phyloP scores from a whole-genome alignment of 148 eudicot species.

The Camellia granthamiana region DNA sequence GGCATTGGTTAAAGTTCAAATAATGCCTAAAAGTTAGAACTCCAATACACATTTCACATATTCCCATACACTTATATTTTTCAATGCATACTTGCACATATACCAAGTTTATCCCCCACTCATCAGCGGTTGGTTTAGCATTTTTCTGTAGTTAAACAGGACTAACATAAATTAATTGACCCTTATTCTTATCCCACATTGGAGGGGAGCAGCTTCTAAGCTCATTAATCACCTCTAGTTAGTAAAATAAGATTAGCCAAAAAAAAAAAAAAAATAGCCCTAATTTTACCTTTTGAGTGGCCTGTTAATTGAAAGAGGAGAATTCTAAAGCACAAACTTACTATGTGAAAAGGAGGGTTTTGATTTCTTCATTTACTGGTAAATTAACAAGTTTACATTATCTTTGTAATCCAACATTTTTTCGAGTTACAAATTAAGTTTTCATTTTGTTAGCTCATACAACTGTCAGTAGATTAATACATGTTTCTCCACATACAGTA shows the following conservation, averaged over 20 bases:
- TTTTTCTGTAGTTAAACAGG: background rate
- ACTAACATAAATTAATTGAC: background rate
- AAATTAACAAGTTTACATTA: too few species aligned
- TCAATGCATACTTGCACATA: too few species aligned
- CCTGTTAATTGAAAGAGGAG: background rate
- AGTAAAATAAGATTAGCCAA: background rate
- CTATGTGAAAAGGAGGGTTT: background rate
- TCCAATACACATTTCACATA: too few species aligned
- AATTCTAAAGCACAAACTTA: background rate
- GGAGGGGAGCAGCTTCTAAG: background rate
- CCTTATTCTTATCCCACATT: conserved; percentile 5
- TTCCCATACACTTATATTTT: too few species aligned
- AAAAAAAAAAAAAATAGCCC: too few species aligned
- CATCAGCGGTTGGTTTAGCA: too few species aligned
- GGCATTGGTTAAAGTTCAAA: too few species aligned
- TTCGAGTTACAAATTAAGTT: background rate
- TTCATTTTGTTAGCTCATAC: background rate
- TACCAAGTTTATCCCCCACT: too few species aligned
- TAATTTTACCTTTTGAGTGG: background rate
- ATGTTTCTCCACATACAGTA: background rate
- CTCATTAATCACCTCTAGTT: background rate
- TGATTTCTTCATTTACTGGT: background rate
- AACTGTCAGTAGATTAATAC: background rate
- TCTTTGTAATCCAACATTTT: too few species aligned
- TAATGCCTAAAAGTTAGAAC: too few species aligned